Percentiles rank a stretch among this genome's conserved stretches.
Evolutionary conservation across 345 rosid species (phyloP).

Genomic region (Trapa incisa): DNA sequence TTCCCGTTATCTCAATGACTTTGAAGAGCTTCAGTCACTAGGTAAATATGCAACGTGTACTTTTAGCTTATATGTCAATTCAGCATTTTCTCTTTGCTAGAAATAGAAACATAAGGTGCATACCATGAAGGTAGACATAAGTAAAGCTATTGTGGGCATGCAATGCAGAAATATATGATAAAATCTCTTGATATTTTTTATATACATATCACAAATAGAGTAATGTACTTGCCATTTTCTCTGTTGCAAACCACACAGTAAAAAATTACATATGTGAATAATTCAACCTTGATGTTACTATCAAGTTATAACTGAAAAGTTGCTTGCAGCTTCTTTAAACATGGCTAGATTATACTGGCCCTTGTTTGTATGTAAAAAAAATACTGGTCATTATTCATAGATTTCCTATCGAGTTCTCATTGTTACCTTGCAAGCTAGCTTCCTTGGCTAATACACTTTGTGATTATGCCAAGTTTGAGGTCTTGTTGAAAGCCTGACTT

Average conservation of each 20-base stretch:
- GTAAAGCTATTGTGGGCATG: not conserved
- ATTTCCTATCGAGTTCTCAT: not conserved
- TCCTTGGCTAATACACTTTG: not conserved
- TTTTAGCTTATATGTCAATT: not conserved
- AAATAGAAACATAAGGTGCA: not conserved
- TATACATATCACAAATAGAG: not conserved
- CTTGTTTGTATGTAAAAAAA: too few species aligned
- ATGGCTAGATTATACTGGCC: not conserved
- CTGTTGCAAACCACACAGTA: not conserved
- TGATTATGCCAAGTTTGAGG: not conserved
- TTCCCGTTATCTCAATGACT: constrained; percentile 89
- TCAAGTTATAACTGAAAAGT: not conserved
- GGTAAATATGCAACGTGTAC: constrained; percentile 30
- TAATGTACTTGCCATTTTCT: not conserved
- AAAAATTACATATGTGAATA: not conserved
- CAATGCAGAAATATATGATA: not conserved
- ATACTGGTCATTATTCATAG: not conserved
- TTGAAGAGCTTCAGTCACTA: constrained; percentile 83
- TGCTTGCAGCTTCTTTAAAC: not conserved
- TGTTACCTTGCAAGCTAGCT: not conserved
- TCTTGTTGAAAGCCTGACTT: not conserved
- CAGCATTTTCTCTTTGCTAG: not conserved
- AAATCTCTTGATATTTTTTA: not conserved
- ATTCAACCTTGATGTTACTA: not conserved
- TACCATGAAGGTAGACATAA: constrained; percentile 2